phyloP scores from a whole-genome alignment of 108 stramenopile genomes.

The Nitzschia putrida region DNA sequence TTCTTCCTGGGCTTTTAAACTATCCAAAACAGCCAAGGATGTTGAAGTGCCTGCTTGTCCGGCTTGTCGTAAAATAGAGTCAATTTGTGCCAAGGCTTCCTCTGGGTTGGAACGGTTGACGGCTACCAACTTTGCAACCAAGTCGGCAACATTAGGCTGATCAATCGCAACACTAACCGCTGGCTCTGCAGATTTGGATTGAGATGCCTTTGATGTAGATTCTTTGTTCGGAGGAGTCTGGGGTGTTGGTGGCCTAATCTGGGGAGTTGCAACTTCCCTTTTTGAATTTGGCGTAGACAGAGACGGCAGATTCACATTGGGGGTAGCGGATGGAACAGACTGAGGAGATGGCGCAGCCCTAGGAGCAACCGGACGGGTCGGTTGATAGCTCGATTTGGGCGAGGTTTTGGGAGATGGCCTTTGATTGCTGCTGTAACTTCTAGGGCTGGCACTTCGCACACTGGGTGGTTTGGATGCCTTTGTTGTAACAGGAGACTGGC shows the following conservation, averaged over 20 bases:
- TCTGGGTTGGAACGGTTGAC: slow-evolving; percentile 68
- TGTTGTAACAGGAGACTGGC: neutral
- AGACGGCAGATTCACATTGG: neutral
- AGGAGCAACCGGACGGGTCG: neutral
- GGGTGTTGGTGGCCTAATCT: neutral
- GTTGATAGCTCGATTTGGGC: neutral
- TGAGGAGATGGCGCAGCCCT: neutral
- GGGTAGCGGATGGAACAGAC: neutral
- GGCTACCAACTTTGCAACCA: slow-evolving; percentile 65
- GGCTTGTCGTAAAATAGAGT: slow-evolving; percentile 70
- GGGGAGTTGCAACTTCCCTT: neutral
- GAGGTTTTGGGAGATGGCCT: no score
- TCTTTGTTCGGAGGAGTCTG: neutral
- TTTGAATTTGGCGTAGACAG: neutral
- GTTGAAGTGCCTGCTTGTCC: slow-evolving; percentile 12
- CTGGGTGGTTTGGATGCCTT: neutral
- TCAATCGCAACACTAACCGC: neutral
- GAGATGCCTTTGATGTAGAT: neutral
- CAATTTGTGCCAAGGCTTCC: slow-evolving; percentile 76
- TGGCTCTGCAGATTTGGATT: no score
- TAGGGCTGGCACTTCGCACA: neutral
- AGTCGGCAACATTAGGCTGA: slow-evolving; percentile 6
- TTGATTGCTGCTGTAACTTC: no score
- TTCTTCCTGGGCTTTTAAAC: neutral
- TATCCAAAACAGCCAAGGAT: neutral